Conservation (phyloP, 345 rosid species). For the Linum tenue region DNA sequence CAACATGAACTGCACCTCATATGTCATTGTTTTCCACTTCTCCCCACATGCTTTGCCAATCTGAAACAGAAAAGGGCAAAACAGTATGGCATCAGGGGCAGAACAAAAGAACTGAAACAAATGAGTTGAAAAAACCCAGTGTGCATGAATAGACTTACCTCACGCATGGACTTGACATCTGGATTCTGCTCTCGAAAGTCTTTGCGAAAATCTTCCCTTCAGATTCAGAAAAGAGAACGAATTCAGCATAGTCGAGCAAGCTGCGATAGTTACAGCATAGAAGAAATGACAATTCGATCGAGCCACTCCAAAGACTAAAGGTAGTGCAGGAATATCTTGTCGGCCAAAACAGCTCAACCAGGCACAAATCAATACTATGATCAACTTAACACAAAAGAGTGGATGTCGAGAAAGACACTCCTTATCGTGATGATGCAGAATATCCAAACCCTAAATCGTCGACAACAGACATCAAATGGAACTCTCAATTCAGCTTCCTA, state of each 20-base stretch:
- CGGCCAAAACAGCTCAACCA: too few species aligned
- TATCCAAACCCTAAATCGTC: too few species aligned
- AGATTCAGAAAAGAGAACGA: conserved; percentile 3
- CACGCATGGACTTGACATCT: conserved; percentile 82
- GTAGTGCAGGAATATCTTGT: too few species aligned
- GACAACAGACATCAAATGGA: too few species aligned
- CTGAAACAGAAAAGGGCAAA: conserved; percentile 24
- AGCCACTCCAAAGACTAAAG: too few species aligned
- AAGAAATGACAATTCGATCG: too few species aligned
- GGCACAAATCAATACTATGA: too few species aligned
- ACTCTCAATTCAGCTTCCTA: neutral
- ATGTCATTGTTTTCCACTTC: conserved; percentile 86
- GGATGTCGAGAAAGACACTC: too few species aligned
- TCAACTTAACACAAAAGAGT: too few species aligned
- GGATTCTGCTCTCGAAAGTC: conserved; percentile 80
- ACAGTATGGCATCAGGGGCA: neutral
- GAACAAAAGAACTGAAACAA: neutral
- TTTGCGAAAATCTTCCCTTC: conserved; percentile 87
- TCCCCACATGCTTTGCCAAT: conserved; percentile 96
- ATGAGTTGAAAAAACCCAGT: neutral
- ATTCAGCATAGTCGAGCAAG: neutral
- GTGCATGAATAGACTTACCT: conserved; percentile 35
- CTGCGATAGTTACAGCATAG: too few species aligned
- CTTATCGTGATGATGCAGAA: too few species aligned
- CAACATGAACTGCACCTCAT: conserved; percentile 38